Conservation (phyloP, 2,329 filamentous ascomycete genomes). For the Myriosclerotinia duriaeana region DNA sequence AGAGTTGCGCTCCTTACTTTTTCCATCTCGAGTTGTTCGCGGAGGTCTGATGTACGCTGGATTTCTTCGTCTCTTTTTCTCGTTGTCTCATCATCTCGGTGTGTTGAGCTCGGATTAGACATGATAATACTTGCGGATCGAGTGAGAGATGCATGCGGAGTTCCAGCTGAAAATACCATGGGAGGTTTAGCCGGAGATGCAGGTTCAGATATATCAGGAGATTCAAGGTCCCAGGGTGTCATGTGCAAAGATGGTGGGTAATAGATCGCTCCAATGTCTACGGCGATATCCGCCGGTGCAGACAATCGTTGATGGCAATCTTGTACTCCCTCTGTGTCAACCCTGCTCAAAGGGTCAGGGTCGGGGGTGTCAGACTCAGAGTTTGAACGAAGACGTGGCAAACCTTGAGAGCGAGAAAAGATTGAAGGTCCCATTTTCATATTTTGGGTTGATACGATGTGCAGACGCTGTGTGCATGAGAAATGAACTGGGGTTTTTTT, state of each 20-base stretch:
- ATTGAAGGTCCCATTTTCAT: neutral
- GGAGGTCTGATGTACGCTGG: neutral
- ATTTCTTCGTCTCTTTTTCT: neutral
- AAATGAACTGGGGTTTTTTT: neutral
- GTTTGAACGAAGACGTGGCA: neutral
- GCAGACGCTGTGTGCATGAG: neutral
- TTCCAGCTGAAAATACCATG: neutral
- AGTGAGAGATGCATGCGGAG: neutral
- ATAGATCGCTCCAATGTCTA: neutral
- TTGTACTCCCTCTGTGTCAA: neutral
- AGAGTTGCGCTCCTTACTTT: neutral
- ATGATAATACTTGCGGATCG: neutral
- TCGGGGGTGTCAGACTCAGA: neutral
- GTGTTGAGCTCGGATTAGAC: neutral
- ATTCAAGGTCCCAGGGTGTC: neutral
- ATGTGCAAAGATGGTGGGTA: neutral
- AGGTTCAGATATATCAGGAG: neutral
- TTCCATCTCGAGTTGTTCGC: conserved; percentile 13
- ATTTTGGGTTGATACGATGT: neutral
- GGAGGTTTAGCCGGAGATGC: neutral
- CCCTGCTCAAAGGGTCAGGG: neutral
- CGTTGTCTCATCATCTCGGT: neutral
- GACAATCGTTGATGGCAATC: neutral
- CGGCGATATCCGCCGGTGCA: neutral
- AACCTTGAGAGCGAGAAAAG: neutral